phyloP scores from a whole-genome alignment of 352 stramenopile genomes.

The Phytophthora crassamura region DNA sequence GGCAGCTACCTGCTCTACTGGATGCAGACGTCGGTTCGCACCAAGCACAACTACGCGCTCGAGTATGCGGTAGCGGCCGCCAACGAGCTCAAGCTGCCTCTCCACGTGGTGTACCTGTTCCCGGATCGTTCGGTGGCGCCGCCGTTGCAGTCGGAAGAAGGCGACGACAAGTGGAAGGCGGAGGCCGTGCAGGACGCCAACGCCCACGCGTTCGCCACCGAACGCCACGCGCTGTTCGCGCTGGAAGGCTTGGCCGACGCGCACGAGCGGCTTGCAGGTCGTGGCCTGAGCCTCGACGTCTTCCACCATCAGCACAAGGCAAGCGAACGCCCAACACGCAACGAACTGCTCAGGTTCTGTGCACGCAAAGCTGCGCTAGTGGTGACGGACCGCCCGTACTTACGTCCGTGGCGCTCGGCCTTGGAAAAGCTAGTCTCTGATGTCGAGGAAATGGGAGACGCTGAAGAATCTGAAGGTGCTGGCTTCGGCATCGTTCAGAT shows the following conservation, averaged over 20 bases:
- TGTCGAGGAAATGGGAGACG: slow-evolving; percentile 38
- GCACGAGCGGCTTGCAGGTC: slow-evolving; percentile 44
- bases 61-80: slow-evolving; percentile 78
- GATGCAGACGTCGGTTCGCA: slow-evolving; percentile 88
- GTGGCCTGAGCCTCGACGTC: slow-evolving; percentile 69
- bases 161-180: slow-evolving; percentile 37
- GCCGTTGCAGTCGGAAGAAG: slow-evolving; percentile 7
- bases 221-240: slow-evolving; percentile 78
- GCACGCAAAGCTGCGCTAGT: slow-evolving; percentile 65
- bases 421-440: slow-evolving; percentile 50
- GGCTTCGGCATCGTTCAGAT: slow-evolving; percentile 91
- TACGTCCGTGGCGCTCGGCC: slow-evolving; percentile 60
- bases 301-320: slow-evolving; percentile 55
- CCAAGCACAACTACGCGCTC: slow-evolving; percentile 85
- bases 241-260: slow-evolving; percentile 71
- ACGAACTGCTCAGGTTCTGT: slow-evolving; percentile 52
- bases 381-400: slow-evolving; percentile 80
- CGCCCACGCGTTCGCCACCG: slow-evolving; percentile 67
- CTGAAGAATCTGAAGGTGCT: background rate
- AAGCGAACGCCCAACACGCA: slow-evolving; percentile 25
- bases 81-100: slow-evolving; percentile 65
- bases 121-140: slow-evolving; percentile 57
- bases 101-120: slow-evolving; percentile 82
- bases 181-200: slow-evolving; percentile 59
- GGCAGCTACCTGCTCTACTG: slow-evolving; percentile 78